A percentile compares a stretch with the other conserved stretches of the same genome.
phyloP scores from a whole-genome alignment of 768 basidiomycete genomes.

The Hemileccinum impolitum region DNA sequence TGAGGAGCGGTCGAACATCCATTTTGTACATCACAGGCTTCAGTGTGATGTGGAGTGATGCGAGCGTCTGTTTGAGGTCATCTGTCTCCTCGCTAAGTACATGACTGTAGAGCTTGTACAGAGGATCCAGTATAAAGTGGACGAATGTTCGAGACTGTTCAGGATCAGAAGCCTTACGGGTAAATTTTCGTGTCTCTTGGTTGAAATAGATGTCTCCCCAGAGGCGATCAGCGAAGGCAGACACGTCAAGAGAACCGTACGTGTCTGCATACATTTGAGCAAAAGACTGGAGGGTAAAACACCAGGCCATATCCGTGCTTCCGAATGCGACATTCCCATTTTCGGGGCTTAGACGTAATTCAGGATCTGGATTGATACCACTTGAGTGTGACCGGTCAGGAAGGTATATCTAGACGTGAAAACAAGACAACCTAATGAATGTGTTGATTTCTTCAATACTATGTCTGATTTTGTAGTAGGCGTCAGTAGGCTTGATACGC shows the following conservation, averaged over 20 bases:
- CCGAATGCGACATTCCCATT: constrained; percentile 96
- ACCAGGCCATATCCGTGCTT: constrained; percentile 96
- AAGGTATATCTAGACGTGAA: not conserved
- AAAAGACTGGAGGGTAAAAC: constrained; percentile 91
- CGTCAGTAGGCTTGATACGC: constrained; percentile 91
- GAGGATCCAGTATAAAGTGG: constrained; percentile 91
- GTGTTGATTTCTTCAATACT: constrained; percentile 98
- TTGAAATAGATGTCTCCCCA: constrained; percentile 99
- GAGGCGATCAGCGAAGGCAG: constrained; percentile 81
- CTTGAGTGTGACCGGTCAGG: constrained; percentile 32
- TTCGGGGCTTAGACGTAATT: constrained; percentile 87
- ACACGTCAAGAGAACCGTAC: constrained; percentile 81
- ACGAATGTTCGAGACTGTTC: constrained; percentile 85
- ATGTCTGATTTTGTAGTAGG: constrained; percentile 98
- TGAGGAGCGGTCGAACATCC: constrained; percentile 93
- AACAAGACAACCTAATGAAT: constrained; percentile 72
- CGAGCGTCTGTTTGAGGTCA: constrained; percentile 76
- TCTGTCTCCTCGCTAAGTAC: constrained; percentile 94
- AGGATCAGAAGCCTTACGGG: constrained; percentile 71
- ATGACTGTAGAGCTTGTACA: constrained; percentile 96
- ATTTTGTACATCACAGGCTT: constrained; percentile 97
- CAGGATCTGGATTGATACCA: constrained; percentile 84
- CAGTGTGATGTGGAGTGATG: constrained; percentile 72
- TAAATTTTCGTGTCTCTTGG: constrained; percentile 80
- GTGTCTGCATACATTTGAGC: constrained; percentile 96